A percentile compares a stretch with the other conserved stretches of the same genome.
phyloP scores from a whole-genome alignment of 306 rosid genomes.

The Alnus glutinosa region DNA sequence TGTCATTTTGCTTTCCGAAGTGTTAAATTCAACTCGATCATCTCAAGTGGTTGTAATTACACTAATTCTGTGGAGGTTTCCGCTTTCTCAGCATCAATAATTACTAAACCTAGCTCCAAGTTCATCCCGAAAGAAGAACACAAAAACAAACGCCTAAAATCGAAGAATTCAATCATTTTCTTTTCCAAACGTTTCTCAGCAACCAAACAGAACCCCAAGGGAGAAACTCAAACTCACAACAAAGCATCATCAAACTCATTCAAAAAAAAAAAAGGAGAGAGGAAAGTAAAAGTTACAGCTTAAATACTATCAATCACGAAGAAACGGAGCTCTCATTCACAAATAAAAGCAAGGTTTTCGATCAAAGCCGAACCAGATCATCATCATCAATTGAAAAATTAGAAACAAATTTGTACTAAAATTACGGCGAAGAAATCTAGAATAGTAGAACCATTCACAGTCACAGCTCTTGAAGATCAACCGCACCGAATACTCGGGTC shows the following conservation, averaged over 20 bases:
- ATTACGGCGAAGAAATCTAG: neutral
- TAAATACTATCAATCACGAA: constrained; percentile 2
- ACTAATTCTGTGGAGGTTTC: neutral
- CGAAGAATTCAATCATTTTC: neutral
- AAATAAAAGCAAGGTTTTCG: neutral
- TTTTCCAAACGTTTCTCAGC: constrained; percentile 8
- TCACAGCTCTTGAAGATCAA: constrained; percentile 5
- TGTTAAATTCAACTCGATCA: neutral
- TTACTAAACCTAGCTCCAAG: neutral
- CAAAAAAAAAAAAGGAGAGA: neutral
- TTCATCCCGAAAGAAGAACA: neutral
- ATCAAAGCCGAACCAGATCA: neutral
- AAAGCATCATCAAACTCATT: neutral
- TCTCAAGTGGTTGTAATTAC: neutral
- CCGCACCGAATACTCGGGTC: neutral
- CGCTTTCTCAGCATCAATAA: neutral
- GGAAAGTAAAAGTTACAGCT: neutral
- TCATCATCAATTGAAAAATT: neutral
- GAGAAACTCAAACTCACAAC: neutral
- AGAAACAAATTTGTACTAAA: neutral
- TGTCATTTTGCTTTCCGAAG: neutral
- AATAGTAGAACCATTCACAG: neutral
- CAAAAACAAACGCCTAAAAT: neutral
- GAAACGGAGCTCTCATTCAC: neutral
- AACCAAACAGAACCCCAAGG: neutral